Base-by-base conservation (phyloP, 352 stramenopile species). In the Pythium brassicae region DNA sequence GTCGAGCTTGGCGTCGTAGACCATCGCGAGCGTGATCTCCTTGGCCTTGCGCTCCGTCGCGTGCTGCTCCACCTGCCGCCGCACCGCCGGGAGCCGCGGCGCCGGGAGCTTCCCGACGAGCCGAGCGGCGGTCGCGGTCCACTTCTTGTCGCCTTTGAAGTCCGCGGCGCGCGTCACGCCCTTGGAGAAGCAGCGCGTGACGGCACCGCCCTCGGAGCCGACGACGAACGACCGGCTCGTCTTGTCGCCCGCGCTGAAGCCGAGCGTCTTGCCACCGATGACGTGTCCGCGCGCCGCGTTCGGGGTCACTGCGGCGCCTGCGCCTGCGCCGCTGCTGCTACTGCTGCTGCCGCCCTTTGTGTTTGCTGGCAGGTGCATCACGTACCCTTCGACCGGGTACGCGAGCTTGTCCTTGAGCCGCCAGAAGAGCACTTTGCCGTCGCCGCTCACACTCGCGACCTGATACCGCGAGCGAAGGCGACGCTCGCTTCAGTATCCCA, bases 391-490 rank as follows among this genome's bases (percentile, higher is more conserved):
- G n/a, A 93, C 76, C 0, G 87, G 87, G 55, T 78, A 90, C 42
- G 76, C 58, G 44, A 96, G 80, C 48, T 93, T 92, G 68, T 96
- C 87, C 56, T 91, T 89, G 25, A 95, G 65, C 32, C 76, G 68
- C 87, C 87, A 96, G 55, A 93, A 88, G 26, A 96, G 72, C 23
- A 94, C 74, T 59, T 92, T 94, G 32, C 87, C 87, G 46, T 96
- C 87, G 2, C 83, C 78, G 42, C 80, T 90, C 15, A 92, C 80
- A 59, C 83, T 92, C 11, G 78, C 76, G 51, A 91, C 66, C 74
- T 87, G 29, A 12, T 39, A 35, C 23, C 29, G 37, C 6, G 32
- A 39, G 25, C 50, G 11, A 42, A 37, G 29, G 5, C 29, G 5
- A 35, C 29, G 29, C 29, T 35, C 29, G n/a, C n/a, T n/a, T n/a